Evolutionary conservation across 345 rosid genomes (phyloP).

Genomic region (Linum tenue): DNA sequence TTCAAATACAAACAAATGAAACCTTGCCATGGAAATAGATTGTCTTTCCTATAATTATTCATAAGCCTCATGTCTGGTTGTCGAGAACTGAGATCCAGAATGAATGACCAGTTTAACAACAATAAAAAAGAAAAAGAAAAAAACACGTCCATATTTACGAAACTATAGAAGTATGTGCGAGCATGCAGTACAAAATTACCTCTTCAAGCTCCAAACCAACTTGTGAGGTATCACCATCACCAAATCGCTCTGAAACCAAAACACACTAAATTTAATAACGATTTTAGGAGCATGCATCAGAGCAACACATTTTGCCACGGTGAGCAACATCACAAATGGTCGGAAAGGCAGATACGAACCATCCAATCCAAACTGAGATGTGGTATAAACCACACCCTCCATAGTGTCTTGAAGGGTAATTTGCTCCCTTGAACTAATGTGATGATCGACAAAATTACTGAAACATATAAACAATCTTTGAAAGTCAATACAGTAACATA

Average conservation of each 20-base stretch:
- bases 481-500: neutral
- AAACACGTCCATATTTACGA: neutral
- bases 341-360: constrained; percentile 43
- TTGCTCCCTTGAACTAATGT: constrained; percentile 90
- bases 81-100: neutral
- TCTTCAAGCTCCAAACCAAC: constrained; percentile 84
- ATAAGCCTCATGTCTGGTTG: neutral
- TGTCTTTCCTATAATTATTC: neutral
- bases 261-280: constrained; percentile 9
- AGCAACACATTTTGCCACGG: constrained; percentile 10
- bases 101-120: neutral
- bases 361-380: constrained; percentile 94
- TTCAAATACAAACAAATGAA: neutral
- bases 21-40: neutral
- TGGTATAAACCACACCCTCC: constrained; percentile 89
- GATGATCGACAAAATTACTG: constrained; percentile 96
- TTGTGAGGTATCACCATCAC: constrained; percentile 94
- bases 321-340: neutral
- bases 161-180: neutral
- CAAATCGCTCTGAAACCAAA: constrained; percentile 75
- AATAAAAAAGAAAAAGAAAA: too few species aligned
- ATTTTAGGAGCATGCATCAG: neutral
- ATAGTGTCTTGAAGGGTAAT: constrained; percentile 96
- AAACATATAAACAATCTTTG: constrained; percentile 9
- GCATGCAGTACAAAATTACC: constrained; percentile 37